Percentiles rank a stretch among this genome's conserved stretches.
Evolutionary conservation across 2,329 filamentous ascomycete genomes (phyloP).

Genomic region (Seiridium unicorne): DNA sequence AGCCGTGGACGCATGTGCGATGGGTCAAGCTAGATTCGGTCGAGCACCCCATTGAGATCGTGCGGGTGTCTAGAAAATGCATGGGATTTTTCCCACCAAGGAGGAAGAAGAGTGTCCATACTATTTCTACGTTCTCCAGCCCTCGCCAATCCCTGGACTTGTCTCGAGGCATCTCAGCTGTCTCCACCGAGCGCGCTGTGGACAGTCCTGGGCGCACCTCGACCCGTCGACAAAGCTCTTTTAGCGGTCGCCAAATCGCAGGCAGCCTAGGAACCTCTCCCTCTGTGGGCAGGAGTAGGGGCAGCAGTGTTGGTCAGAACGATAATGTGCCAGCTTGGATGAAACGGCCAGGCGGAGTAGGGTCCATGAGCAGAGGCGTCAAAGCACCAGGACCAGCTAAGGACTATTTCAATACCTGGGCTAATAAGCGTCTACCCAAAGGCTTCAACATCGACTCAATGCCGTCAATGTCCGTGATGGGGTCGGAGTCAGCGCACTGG

Average conservation of each 20-base stretch:
- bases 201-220: constrained; percentile 25
- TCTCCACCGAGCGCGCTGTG: constrained; percentile 17
- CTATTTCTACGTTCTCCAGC: constrained; percentile 64
- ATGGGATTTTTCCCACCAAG: constrained; percentile 91
- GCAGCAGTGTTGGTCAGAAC: constrained; percentile 24
- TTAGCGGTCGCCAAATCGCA: constrained; percentile 20
- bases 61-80: constrained; percentile 73
- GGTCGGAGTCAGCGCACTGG: constrained; percentile 58
- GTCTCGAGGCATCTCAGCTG: constrained; percentile 26
- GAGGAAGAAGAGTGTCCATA: constrained; percentile 76
- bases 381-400: constrained; percentile 77
- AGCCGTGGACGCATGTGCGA: constrained; percentile 80
- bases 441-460: constrained; percentile 69
- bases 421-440: constrained; percentile 74
- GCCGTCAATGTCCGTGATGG: constrained; percentile 65
- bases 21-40: constrained; percentile 80
- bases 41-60: constrained; percentile 75
- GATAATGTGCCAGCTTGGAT: constrained; percentile 57
- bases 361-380: constrained; percentile 71
- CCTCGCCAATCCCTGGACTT: constrained; percentile 66
- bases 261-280: constrained; percentile 23
- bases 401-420: constrained; percentile 81
- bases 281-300: constrained; percentile 24
- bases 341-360: constrained; percentile 83
- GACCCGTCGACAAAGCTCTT: constrained; percentile 26